Base-by-base conservation (phyloP, 768 basidiomycete genomes). In the Pulveroboletus ravenelii region DNA sequence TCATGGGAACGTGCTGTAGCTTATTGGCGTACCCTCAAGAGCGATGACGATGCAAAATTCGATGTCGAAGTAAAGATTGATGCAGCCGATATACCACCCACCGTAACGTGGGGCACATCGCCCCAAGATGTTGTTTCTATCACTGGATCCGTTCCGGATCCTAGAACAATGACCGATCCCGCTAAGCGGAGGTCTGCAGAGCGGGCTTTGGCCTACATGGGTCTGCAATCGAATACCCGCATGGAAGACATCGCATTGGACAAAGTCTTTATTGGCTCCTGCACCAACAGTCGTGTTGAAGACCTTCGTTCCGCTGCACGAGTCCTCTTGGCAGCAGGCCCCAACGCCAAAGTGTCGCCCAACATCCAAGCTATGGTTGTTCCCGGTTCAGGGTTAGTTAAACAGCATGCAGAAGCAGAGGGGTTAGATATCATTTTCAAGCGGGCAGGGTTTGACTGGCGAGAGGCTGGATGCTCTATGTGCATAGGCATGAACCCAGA, bases 401-500 rank as follows among this genome's bases (percentile, higher is more conserved):
- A 93, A 63, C 81, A 89, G 60, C 92, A 94, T 60, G 89, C 92
- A 17, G 91, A 94, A 71, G 84, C 82, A 17, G 92, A 95, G 62
- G 91, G 91, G 23, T 74, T 95, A 52, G 90, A 93, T 60, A 76
- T 77, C 48, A 75, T 94, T 58, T 91, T 95, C 76, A 89, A 84
- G 65, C 85, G 87, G 39, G 92, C 92, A 32, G 92, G 92, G 30
- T 95, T 93, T 62, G 92, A 95, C 62, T 94, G 92, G 92, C 80
- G 92, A 45, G 92, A 95, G 69, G 92, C 92, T 30, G 92, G 92
- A 31, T 95, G 92, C 65, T 95, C 92, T 14, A 95, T 95, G 92
- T 95, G 92, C 71, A 70, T 95, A 58, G 92, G 91, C 37, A 95
- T 95, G 92, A 95, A 95, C 69, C 89, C 91, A 12, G 92, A 95